phyloP scores from a whole-genome alignment of 1,139 yeast species.

The Pichia terricola region DNA sequence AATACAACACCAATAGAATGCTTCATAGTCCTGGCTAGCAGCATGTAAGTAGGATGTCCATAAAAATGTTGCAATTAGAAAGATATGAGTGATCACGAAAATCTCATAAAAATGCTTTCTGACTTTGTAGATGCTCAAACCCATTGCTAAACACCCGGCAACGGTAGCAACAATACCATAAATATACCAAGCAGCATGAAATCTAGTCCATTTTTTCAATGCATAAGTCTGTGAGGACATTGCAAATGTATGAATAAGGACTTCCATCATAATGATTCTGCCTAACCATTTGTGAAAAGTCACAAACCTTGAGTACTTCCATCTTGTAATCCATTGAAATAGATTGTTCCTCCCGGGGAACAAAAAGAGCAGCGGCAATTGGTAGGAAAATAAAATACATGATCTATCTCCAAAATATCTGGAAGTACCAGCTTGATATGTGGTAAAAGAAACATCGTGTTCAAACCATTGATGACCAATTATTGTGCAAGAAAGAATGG shows the following conservation, averaged over 20 bases:
- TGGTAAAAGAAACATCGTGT: conserved; percentile 31
- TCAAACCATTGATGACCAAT: conserved; percentile 35
- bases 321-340: conserved; percentile 54
- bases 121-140: conserved; percentile 40
- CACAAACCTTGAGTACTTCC: conserved; percentile 53
- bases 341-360: conserved; percentile 66
- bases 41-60: conserved; percentile 56
- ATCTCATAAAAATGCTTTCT: conserved; percentile 55
- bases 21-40: conserved; percentile 33
- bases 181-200: conserved; percentile 31
- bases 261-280: conserved; percentile 33
- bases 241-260: conserved; percentile 44
- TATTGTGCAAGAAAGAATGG: conserved; percentile 21
- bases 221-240: conserved; percentile 32
- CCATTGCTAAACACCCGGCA: conserved; percentile 31
- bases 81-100: conserved; percentile 50
- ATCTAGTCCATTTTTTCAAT: conserved; percentile 34
- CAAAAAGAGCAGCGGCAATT: conserved; percentile 45
- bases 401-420: conserved; percentile 53
- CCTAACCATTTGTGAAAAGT: conserved; percentile 61
- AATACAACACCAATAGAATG: conserved; percentile 41
- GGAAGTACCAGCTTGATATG: conserved; percentile 35
- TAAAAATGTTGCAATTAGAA: conserved; percentile 46
- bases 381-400: conserved; percentile 43
- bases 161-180: conserved; percentile 49